A percentile compares a stretch with the other conserved stretches of the same genome.
phyloP scores from a whole-genome alignment of 495 filamentous ascomycete species.

The Neurospora sublineolata region DNA sequence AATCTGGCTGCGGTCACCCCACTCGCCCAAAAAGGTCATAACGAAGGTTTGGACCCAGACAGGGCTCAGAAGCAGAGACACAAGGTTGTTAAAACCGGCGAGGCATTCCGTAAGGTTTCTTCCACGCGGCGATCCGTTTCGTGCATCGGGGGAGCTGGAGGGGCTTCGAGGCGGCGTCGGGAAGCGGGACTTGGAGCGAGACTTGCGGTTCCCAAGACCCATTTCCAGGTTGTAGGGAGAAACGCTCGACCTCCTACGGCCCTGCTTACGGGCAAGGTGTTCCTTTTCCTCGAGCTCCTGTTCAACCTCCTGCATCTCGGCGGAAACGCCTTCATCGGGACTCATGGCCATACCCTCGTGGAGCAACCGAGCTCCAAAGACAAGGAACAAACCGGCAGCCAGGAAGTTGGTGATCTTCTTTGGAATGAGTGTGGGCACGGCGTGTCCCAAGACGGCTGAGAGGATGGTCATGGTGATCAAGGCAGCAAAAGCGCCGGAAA shows the following conservation, averaged over 20 bases:
- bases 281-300: conserved; percentile 93
- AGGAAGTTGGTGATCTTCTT: conserved; percentile 79
- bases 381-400: conserved; percentile 71
- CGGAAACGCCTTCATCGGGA: conserved; percentile 74
- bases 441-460: conserved; percentile 91
- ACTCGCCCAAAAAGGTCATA: conserved; percentile 98
- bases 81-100: conserved; percentile 69
- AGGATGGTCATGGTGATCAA: conserved; percentile 89
- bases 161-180: conserved; percentile 49
- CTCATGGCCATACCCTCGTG: conserved; percentile 83
- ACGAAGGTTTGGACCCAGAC: conserved; percentile 98
- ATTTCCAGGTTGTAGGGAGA: conserved; percentile 56
- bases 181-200: conserved; percentile 48
- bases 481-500: conserved; percentile 84
- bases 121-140: conserved; percentile 28
- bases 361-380: conserved; percentile 79
- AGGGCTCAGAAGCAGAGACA: conserved; percentile 77
- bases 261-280: conserved; percentile 46
- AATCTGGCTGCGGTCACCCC: conserved; percentile 96
- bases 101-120: conserved; percentile 26
- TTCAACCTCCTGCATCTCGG: conserved; percentile 96
- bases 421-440: conserved; percentile 81
- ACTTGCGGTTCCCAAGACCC: conserved; percentile 44
- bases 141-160: conserved; percentile 43
- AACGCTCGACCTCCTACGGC: conserved; percentile 42